Percentiles rank a stretch among this genome's conserved stretches.
Evolutionary conservation across 176 grass and related monocot species (phyloP).

Genomic region (Cenchrus purpureus): DNA sequence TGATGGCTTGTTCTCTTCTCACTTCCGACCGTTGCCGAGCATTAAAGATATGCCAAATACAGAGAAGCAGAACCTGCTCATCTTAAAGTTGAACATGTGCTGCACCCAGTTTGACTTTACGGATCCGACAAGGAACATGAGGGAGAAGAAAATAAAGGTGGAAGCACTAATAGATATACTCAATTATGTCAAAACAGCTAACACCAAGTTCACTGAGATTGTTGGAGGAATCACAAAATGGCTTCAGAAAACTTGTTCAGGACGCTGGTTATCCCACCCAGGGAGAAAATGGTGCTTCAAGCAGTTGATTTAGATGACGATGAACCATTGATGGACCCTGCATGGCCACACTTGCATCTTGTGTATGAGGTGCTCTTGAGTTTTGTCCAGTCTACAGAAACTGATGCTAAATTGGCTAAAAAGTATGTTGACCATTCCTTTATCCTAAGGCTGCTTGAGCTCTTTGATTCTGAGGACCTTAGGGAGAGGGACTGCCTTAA

Average conservation of each 20-base stretch:
- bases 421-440: slow-evolving; percentile 57
- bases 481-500: slow-evolving; percentile 62
- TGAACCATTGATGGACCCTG: slow-evolving; percentile 52
- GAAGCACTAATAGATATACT: slow-evolving; percentile 46
- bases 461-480: slow-evolving; percentile 63
- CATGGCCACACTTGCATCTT: slow-evolving; percentile 56
- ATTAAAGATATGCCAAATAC: slow-evolving; percentile 57
- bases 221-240: slow-evolving; percentile 43
- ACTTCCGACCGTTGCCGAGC: slow-evolving; percentile 40
- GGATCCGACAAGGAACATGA: slow-evolving; percentile 30
- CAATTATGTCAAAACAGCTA: slow-evolving; percentile 41
- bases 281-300: slow-evolving; percentile 33
- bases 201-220: slow-evolving; percentile 34
- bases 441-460: slow-evolving; percentile 50
- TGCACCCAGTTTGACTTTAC: slow-evolving; percentile 51
- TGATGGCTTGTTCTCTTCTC: slow-evolving; percentile 26
- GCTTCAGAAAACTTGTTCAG: slow-evolving; percentile 60
- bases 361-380: slow-evolving; percentile 58
- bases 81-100: slow-evolving; percentile 53
- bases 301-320: slow-evolving; percentile 52
- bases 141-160: slow-evolving; percentile 56
- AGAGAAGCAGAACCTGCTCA: slow-evolving; percentile 46
- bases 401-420: slow-evolving; percentile 59
- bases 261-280: slow-evolving; percentile 36
- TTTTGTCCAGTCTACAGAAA: slow-evolving; percentile 51